A percentile compares a stretch with the other conserved stretches of the same genome.
phyloP scores from a whole-genome alignment of 495 filamentous ascomycete species.

The Neurospora africana region DNA sequence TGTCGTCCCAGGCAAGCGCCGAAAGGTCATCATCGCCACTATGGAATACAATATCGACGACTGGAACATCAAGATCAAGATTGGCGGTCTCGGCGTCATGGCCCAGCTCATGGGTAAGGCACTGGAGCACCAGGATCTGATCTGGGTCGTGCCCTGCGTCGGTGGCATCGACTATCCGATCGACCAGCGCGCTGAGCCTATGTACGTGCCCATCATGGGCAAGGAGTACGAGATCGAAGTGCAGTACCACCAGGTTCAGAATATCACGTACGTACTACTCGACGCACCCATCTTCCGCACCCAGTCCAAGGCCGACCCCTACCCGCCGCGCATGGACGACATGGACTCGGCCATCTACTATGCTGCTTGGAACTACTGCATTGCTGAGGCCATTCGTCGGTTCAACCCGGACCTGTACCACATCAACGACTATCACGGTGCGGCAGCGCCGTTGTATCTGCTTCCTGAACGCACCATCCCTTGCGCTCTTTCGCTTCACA shows the following conservation, averaged over 20 bases:
- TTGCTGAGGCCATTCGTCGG: conserved; percentile 46
- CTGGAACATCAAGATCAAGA: conserved; percentile 65
- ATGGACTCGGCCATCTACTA: conserved; percentile 63
- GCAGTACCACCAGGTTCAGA: conserved; percentile 55
- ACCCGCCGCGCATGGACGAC: conserved; percentile 62
- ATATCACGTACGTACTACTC: conserved; percentile 63
- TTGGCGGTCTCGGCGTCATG: conserved; percentile 62
- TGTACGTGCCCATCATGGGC: conserved; percentile 52
- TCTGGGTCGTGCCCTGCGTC: conserved; percentile 69
- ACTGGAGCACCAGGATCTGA: conserved; percentile 56
- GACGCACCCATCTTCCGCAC: conserved; percentile 61
- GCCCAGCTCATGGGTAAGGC: conserved; percentile 63
- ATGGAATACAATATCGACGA: conserved; percentile 68
- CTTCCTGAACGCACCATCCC: conserved; percentile 47
- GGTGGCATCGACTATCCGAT: conserved; percentile 54
- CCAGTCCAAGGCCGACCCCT: conserved; percentile 53
- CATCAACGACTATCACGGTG: conserved; percentile 71
- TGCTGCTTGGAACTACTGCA: conserved; percentile 63
- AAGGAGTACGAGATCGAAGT: conserved; percentile 51
- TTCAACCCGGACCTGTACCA: conserved; percentile 63
- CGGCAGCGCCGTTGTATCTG: conserved; percentile 57
- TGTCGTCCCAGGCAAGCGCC: conserved; percentile 43
- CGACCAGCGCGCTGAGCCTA: conserved; percentile 48
- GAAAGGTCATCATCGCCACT: conserved; percentile 53
- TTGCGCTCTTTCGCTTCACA: conserved; percentile 38